Conservation (phyloP, 805 yeast species). For the Lachancea meyersii region DNA sequence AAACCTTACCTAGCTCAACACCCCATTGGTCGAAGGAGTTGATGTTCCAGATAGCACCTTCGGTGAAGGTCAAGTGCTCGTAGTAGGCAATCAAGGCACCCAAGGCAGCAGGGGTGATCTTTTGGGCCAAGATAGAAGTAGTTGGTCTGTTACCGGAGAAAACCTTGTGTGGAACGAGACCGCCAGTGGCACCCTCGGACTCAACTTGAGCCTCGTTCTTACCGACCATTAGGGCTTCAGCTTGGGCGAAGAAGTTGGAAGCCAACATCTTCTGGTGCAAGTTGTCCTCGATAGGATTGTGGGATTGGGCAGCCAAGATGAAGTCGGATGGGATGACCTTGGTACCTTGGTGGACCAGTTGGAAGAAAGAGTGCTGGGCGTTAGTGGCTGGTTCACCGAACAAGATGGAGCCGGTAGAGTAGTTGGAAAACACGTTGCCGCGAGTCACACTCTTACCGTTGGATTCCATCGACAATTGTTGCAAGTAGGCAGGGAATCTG, state of each 20-base stretch:
- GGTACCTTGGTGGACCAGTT: conserved; percentile 98
- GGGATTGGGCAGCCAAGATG: conserved; percentile 94
- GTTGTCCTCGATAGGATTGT: conserved; percentile 92
- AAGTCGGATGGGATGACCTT: conserved; percentile 96
- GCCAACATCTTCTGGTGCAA: conserved; percentile 97
- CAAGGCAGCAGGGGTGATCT: conserved; percentile 91
- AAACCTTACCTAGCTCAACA: conserved; percentile 96
- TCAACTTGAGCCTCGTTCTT: conserved; percentile 78
- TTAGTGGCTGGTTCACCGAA: conserved; percentile 99
- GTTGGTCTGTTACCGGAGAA: conserved; percentile 99
- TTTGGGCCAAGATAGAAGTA: conserved; percentile 90
- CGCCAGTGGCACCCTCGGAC: conserved; percentile 83
- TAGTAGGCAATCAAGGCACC: conserved; percentile 97
- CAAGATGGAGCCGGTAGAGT: conserved; percentile 91
- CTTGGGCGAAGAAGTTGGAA: conserved; percentile 97
- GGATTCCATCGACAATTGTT: conserved; percentile 98
- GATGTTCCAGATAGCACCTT: conserved; percentile 99
- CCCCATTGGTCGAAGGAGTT: conserved; percentile 99
- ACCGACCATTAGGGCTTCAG: conserved; percentile 96
- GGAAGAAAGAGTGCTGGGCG: conserved; percentile 99
- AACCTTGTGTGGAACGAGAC: conserved; percentile 87
- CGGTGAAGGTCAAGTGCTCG: conserved; percentile 95
- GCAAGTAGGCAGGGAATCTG: conserved; percentile 98
- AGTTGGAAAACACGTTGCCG: conserved; percentile 82
- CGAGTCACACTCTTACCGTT: conserved; percentile 97